Conservation (phyloP, 1,284 basidiomycete species). For the Hortiboletus rubellus region DNA sequence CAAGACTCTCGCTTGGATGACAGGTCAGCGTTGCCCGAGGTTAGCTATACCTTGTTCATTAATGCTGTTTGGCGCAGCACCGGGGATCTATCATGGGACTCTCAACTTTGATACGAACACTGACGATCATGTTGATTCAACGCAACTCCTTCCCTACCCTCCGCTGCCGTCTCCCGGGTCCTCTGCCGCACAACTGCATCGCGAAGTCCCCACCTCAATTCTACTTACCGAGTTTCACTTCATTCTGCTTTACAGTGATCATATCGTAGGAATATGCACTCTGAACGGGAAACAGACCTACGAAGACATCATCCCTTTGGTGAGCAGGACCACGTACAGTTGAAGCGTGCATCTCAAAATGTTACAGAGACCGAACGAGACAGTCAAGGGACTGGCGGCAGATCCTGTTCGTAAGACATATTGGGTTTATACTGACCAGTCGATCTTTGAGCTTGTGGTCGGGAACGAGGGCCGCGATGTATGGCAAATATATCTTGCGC, state of each 20-base stretch:
- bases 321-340: slow-evolving; percentile 38
- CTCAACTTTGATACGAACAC: slow-evolving; percentile 65
- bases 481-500: slow-evolving; percentile 89
- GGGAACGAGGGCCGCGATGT: slow-evolving; percentile 91
- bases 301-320: slow-evolving; percentile 81
- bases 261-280: slow-evolving; percentile 76
- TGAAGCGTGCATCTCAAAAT: slow-evolving; percentile 2
- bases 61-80: slow-evolving; percentile 43
- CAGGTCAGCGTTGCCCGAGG: slow-evolving; percentile 49
- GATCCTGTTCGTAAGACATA: slow-evolving; percentile 90
- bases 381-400: slow-evolving; percentile 69
- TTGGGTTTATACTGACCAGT: slow-evolving; percentile 92
- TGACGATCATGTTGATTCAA: slow-evolving; percentile 79
- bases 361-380: slow-evolving; percentile 68
- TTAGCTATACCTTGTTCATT: slow-evolving; percentile 12
- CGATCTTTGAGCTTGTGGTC: slow-evolving; percentile 87
- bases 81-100: slow-evolving; percentile 83
- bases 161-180: slow-evolving; percentile 34
- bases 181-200: slow-evolving; percentile 22
- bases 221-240: slow-evolving; percentile 93
- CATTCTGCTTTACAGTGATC: slow-evolving; percentile 81
- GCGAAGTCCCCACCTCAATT: slow-evolving; percentile 67
- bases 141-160: slow-evolving; percentile 70
- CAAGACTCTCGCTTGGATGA: slow-evolving; percentile 85
- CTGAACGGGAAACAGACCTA: slow-evolving; percentile 84